Evolutionary conservation across 2,329 filamentous ascomycete species (phyloP).

Genomic region (Acrodontium crateriforme): DNA sequence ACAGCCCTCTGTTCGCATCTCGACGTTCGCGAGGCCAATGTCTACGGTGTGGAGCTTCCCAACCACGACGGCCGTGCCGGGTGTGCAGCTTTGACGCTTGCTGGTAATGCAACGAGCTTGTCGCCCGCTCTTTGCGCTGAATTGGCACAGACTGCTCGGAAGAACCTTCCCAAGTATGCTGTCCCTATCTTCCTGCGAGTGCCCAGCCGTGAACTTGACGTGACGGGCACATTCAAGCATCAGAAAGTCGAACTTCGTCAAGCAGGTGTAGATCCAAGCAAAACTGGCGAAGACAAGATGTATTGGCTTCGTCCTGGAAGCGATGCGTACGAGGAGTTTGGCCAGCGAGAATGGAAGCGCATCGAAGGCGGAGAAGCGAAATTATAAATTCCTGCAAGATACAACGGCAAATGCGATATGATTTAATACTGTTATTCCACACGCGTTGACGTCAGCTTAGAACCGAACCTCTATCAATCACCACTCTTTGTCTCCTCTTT

Average conservation of each 20-base stretch:
- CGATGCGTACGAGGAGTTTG: slow-evolving; percentile 52
- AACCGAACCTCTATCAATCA: too few relatives aligned
- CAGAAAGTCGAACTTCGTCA: slow-evolving; percentile 62
- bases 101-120: slow-evolving; percentile 48
- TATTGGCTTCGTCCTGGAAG: slow-evolving; percentile 53
- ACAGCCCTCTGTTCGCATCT: slow-evolving; percentile 32
- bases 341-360: slow-evolving; percentile 51
- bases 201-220: slow-evolving; percentile 39
- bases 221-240: slow-evolving; percentile 80
- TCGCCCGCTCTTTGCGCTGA: too few relatives aligned
- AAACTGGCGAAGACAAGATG: slow-evolving; percentile 37
- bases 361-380: slow-evolving; percentile 56
- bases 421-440: too few relatives aligned
- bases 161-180: slow-evolving; percentile 55
- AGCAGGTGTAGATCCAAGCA: slow-evolving; percentile 57
- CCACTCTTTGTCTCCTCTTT: too few relatives aligned
- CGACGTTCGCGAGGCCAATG: slow-evolving; percentile 32
- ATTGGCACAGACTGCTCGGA: slow-evolving; percentile 44
- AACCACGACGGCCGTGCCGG: slow-evolving; percentile 38
- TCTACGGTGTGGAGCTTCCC: slow-evolving; percentile 36
- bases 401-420: too few relatives aligned
- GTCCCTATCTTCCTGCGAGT: slow-evolving; percentile 61
- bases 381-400: slow-evolving; percentile 55
- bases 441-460: too few relatives aligned
- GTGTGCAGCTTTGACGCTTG: slow-evolving; percentile 44